Evolutionary conservation across 257 asterid species (phyloP), one percentile per base, ranked within the genome.

Genomic region (Striga asiatica): DNA sequence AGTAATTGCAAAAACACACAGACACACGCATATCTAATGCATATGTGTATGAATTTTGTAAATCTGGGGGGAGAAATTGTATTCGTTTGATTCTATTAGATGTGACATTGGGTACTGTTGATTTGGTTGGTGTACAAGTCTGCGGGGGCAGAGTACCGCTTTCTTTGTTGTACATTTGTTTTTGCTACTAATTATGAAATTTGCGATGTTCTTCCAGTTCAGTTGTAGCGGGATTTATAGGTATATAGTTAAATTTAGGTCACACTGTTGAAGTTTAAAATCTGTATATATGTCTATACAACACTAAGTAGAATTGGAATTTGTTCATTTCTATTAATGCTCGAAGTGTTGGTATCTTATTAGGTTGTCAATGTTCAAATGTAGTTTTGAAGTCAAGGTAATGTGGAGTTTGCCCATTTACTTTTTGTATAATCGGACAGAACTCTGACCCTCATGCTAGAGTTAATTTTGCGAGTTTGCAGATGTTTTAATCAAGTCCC

Each of bases 61-160:
- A 14, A 14, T 57, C 12, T 51, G 58, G n/a, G 50, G 51, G 28
- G 25, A n/a, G n/a, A 31, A 42, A n/a, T 5, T 22, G 50, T 18
- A 14, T 11, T 62, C 16, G 12, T 22, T 54, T 48, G 20, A 31
- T 57, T 54, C 42, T 24, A 8, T 58, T 57, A 2, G 28, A 31
- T 21, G 12, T n/a, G 61, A 41, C n/a, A 37, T 19, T 49, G 34
- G 39, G 29, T 32, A 17, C 43, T 41, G 46, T 56, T 61, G 28
- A 49, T 50, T 57, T 51, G 58, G n/a, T 57, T 51, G 24, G 29
- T 11, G 46, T 48, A 19, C 38, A 37, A 50, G 32, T 6, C 16
- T 22, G 48, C n/a, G 1, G 32, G 54, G 31, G 7, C 2, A 58
- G 21, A 1, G 42, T 34, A 27, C 13, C 6, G 10, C 32, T 59